Conservation (phyloP, 176 grass and related monocot genomes). For the Musa beccarii region DNA sequence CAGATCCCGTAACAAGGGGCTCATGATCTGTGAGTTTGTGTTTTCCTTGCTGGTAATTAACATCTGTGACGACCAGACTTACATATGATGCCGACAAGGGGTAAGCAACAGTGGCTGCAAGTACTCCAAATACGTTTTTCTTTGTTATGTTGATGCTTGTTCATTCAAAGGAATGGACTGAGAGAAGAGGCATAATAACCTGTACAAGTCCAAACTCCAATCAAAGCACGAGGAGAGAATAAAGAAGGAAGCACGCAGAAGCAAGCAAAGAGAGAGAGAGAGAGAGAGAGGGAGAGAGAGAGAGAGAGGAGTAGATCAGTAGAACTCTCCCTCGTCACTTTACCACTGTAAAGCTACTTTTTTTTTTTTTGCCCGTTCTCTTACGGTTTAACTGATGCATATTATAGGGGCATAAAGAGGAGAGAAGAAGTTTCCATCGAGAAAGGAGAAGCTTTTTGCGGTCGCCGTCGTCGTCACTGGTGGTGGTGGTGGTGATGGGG, state of each 20-base stretch:
- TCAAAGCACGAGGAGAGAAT: not conserved
- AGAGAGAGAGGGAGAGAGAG: not conserved
- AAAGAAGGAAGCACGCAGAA: not conserved
- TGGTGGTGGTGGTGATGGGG: conserved; percentile 37
- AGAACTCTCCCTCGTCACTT: not conserved
- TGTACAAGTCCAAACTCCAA: not conserved
- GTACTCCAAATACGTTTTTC: not conserved
- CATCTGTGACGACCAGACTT: not conserved
- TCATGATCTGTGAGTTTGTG: not conserved
- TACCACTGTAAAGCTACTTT: not conserved
- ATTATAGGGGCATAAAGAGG: not conserved
- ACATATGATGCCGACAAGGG: not conserved
- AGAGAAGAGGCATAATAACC: not conserved
- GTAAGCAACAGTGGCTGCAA: not conserved
- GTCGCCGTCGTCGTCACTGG: not conserved
- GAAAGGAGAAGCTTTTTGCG: not conserved
- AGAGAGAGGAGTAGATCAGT: not conserved
- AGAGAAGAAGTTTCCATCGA: not conserved
- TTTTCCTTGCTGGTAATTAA: not conserved
- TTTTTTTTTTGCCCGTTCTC: not conserved
- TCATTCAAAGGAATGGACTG: not conserved
- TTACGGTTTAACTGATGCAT: not conserved
- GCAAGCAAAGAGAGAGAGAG: not conserved
- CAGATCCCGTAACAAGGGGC: not conserved
- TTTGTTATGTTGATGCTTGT: not conserved